Evolutionary conservation across 1,139 yeast species (phyloP).

Genomic region (Suhomyces yuchorum): DNA sequence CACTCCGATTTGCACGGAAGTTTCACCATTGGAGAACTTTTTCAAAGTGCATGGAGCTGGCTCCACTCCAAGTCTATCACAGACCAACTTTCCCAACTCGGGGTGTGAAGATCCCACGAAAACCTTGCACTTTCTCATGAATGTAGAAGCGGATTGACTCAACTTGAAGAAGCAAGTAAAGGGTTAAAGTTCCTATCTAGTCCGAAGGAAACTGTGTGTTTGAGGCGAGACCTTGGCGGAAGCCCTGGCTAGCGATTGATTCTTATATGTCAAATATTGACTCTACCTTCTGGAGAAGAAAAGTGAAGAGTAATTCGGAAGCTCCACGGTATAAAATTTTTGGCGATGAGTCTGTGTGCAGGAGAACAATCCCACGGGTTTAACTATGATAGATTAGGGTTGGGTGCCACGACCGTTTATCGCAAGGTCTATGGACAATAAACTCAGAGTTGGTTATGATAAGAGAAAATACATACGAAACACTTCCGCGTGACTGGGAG

Average conservation of each 20-base stretch:
- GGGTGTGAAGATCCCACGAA: conserved; percentile 97
- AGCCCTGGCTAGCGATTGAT: not conserved
- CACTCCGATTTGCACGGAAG: conserved; percentile 92
- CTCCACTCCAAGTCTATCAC: conserved; percentile 87
- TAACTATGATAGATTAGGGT: not conserved
- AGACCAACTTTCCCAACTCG: conserved; percentile 84
- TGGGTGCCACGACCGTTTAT: not conserved
- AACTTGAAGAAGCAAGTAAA: conserved; percentile 7
- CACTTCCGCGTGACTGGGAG: no score
- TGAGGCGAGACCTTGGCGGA: conserved; percentile 2
- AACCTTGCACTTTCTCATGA: conserved; percentile 94
- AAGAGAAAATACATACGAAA: no score
- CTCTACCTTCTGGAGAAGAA: conserved; percentile 11
- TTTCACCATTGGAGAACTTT: conserved; percentile 96
- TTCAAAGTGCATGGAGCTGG: conserved; percentile 93
- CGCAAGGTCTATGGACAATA: no score
- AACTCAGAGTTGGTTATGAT: no score
- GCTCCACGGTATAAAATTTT: conserved; percentile 3
- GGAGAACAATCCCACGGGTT: not conserved
- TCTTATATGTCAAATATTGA: conserved; percentile 5
- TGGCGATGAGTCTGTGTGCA: conserved; percentile 12
- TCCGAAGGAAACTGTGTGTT: not conserved
- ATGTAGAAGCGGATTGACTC: conserved; percentile 9
- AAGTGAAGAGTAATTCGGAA: conserved; percentile 3
- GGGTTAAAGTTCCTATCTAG: not conserved